Evolutionary conservation across 2,329 filamentous ascomycete genomes (phyloP).

Genomic region (Colletotrichum sp.): DNA sequence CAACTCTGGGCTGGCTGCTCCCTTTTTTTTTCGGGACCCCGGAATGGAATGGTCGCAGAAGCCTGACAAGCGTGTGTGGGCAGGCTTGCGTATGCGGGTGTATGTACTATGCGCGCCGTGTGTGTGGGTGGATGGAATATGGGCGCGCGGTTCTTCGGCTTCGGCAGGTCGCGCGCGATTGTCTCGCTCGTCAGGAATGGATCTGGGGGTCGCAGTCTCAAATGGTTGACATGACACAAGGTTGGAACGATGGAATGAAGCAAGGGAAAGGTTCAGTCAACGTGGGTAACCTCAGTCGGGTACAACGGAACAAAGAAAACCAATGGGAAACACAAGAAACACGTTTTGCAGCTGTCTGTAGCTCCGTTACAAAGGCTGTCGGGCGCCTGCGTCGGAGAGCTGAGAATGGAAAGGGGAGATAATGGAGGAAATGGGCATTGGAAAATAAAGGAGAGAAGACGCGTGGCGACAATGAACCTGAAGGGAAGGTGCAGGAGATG

Average conservation of each 20-base stretch:
- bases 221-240: background rate
- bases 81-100: slow-evolving; percentile 3
- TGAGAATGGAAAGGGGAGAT: background rate
- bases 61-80: background rate
- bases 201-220: background rate
- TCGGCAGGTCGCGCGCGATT: slow-evolving; percentile 7
- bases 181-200: slow-evolving; percentile 1
- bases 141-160: background rate
- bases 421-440: background rate
- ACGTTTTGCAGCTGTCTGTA: background rate
- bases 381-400: slow-evolving; percentile 7
- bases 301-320: background rate
- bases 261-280: background rate
- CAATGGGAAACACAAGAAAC: background rate
- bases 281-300: background rate
- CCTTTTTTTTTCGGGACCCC: slow-evolving; percentile 2
- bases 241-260: background rate
- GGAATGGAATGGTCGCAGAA: slow-evolving; percentile 9
- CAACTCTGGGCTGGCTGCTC: background rate
- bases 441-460: slow-evolving; percentile 11
- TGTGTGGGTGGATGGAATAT: background rate
- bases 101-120: background rate
- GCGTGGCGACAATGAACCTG: slow-evolving; percentile 8
- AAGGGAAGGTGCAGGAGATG: background rate
- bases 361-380: background rate